These are phyloP conservation scores for Tuber brumale DNA, from an alignment of 495 filamentous ascomycete species.

Conservation along the genomic window DNA sequence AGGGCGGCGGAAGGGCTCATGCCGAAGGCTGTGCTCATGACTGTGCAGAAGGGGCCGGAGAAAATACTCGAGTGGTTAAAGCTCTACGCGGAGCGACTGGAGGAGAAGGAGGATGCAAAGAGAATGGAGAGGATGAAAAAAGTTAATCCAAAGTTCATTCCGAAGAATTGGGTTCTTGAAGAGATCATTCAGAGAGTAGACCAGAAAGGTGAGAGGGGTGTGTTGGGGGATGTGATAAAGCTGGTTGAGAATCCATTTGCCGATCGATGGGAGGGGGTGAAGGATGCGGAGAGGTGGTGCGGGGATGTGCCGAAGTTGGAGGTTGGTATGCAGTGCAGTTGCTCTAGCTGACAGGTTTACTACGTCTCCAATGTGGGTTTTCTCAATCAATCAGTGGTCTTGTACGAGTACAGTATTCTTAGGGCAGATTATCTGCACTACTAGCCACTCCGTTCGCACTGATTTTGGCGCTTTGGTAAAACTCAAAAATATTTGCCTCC, in stretches of 20 bases:
- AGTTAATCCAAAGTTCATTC: constrained; percentile 86
- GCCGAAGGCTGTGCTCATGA: constrained; percentile 38
- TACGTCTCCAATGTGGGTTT: neutral
- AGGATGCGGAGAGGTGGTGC: constrained; percentile 70
- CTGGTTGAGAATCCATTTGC: constrained; percentile 78
- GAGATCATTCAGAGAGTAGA: constrained; percentile 86
- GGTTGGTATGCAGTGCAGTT: constrained; percentile 86
- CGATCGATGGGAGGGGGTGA: constrained; percentile 68
- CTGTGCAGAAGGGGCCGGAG: constrained; percentile 51
- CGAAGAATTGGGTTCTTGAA: constrained; percentile 84
- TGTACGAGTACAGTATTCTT: neutral
- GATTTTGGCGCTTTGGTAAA: neutral
- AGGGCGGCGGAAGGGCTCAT: constrained; percentile 51
- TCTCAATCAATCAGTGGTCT: neutral
- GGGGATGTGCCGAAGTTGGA: constrained; percentile 74
- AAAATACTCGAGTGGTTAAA: constrained; percentile 69
- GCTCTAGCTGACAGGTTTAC: constrained; percentile 42
- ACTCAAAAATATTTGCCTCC: neutral
- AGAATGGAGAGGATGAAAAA: constrained; percentile 66
- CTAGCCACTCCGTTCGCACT: neutral
- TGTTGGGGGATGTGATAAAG: constrained; percentile 67
- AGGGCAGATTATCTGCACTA: neutral
- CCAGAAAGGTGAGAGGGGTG: constrained; percentile 69
- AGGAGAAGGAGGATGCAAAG: constrained; percentile 52
- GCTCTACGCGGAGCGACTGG: constrained; percentile 59